Evolutionary conservation across 1,284 basidiomycete species (phyloP), one percentile per base, ranked within the genome.

Genomic region (Lentinula novae-zelandiae): DNA sequence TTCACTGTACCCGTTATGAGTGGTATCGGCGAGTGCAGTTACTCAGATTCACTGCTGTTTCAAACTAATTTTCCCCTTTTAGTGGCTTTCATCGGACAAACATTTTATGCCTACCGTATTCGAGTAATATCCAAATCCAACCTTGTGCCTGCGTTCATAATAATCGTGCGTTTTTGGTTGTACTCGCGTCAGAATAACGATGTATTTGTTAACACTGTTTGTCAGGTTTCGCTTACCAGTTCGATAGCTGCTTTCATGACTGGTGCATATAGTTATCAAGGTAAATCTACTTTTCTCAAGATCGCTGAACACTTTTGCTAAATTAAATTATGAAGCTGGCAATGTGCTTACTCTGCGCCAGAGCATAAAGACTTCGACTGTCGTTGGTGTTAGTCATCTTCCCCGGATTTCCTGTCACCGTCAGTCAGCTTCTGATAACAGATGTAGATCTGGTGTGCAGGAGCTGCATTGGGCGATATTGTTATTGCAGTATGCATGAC

Each of bases 401-500:
- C 6, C 9, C 20, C 6, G 6, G 17, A 9, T 38, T 38, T 38
- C 36, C 36, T 38, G 36, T 34, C 4, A 57, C 22, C 31, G 7
- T 12, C 8, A 10, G 22, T 20, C 15, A 9, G 9, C 0, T 27
- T 10, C 33, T 57, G 22, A 31, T 38, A 9, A n/a, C 12, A 27
- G 17, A n/a, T 20, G n/a, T 49, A 72, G 70, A 65, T 70, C 15
- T 72, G 71, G 71, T 70, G 70, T 59, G 69, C 67, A 8, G 63
- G 69, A 17, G 69, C 69, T 10, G 70, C 70, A 5, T 60, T 72
- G 10, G 71, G 71, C 54, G 71, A 72, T 61, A 66, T 72, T n/a
- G 53, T 65, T 1, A 72, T 72, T 44, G 68, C 70, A 2, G 49
- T 69, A 31, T 64, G 63, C 36, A 71, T 72, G 69, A 69, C 69